Conservation (phyloP, 768 basidiomycete species). For the Lactifluus rugatus region DNA sequence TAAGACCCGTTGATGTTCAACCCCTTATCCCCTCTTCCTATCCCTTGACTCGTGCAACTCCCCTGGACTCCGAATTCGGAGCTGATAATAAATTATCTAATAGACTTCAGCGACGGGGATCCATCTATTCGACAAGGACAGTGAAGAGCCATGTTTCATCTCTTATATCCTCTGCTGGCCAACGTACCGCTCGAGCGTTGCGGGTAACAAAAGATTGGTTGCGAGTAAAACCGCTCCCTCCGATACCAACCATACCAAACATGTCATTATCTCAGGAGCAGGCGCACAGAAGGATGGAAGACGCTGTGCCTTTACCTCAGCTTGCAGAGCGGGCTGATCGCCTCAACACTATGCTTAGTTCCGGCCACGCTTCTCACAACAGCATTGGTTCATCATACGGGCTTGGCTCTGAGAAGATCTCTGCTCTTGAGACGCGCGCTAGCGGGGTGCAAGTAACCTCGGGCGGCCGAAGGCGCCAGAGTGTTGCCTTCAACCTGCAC, state of each 20-base stretch:
- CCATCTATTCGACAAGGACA: constrained; percentile 32
- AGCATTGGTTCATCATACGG: constrained; percentile 27
- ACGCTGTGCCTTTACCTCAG: constrained; percentile 40
- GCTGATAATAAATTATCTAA: neutral
- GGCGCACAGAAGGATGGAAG: constrained; percentile 37
- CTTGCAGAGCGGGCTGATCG: constrained; percentile 42
- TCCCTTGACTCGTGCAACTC: neutral
- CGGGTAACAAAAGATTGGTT: constrained; percentile 28
- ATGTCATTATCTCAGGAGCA: constrained; percentile 35
- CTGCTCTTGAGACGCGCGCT: neutral
- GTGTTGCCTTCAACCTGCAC: neutral
- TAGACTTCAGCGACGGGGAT: constrained; percentile 26
- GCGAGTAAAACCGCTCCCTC: constrained; percentile 47
- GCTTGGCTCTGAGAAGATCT: neutral
- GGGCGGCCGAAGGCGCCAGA: constrained; percentile 9
- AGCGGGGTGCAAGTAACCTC: neutral
- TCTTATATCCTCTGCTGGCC: constrained; percentile 33
- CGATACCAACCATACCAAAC: constrained; percentile 43
- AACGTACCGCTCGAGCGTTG: constrained; percentile 9
- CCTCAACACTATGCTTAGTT: constrained; percentile 41
- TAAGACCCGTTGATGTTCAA: neutral
- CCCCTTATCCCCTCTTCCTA: neutral
- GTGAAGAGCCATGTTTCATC: constrained; percentile 40
- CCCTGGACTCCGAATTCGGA: neutral
- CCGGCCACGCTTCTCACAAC: constrained; percentile 43